These are phyloP conservation scores for Colletotrichum liriopes DNA, from an alignment of 2,329 filamentous ascomycete genomes.

Conservation along the genomic window DNA sequence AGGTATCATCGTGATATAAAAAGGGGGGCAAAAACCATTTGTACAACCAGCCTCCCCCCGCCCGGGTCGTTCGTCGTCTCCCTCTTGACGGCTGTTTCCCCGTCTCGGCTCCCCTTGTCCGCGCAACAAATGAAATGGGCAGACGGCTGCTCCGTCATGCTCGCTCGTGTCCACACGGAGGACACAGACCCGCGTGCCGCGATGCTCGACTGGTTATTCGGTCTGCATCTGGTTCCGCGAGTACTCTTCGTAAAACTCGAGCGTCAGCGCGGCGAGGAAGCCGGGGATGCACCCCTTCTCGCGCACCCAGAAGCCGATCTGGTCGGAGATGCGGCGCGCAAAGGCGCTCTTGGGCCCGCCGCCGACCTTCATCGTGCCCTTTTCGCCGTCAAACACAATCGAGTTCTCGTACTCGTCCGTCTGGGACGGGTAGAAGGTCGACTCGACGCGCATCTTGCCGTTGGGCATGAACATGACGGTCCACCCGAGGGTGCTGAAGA, in stretches of 20 bases:
- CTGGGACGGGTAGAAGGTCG: conserved; percentile 82
- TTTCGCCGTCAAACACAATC: conserved; percentile 91
- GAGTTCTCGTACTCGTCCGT: conserved; percentile 80
- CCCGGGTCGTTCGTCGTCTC: no score
- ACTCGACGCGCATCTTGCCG: conserved; percentile 93
- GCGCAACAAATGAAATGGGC: no score
- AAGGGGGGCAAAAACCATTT: no score
- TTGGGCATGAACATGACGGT: conserved; percentile 97
- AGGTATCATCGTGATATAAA: no score
- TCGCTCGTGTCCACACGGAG: not conserved
- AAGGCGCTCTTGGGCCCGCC: conserved; percentile 91
- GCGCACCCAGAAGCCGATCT: conserved; percentile 96
- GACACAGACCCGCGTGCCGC: no score
- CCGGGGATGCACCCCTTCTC: conserved; percentile 95
- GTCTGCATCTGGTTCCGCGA: conserved; percentile 47
- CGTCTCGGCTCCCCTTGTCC: no score
- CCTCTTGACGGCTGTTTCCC: no score
- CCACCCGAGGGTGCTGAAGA: conserved; percentile 93
- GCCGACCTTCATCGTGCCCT: conserved; percentile 97
- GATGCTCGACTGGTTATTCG: conserved; percentile 3
- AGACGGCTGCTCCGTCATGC: not conserved
- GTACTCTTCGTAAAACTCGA: conserved; percentile 91
- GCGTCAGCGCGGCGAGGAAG: conserved; percentile 89
- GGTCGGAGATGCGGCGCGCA: conserved; percentile 85
- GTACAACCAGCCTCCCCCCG: no score